A percentile compares a stretch with the other conserved stretches of the same genome.
These are phyloP conservation scores for Chlorophyllum brunneum DNA, from an alignment of 768 basidiomycete genomes.

Conservation along the genomic window DNA sequence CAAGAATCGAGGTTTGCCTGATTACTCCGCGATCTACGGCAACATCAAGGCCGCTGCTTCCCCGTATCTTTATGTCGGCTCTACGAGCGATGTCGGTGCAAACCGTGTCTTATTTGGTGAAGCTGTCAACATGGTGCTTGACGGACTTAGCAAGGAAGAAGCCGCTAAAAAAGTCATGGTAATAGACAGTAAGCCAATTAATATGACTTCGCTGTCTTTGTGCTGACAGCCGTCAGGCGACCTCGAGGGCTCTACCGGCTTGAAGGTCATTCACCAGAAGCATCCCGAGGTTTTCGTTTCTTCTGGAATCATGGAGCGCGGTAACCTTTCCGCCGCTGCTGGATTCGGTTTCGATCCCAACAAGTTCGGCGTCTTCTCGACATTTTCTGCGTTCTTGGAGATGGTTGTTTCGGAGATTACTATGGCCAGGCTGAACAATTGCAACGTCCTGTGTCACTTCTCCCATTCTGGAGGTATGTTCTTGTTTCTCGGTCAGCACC, in stretches of 20 bases:
- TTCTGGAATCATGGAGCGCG: slow-evolving; percentile 85
- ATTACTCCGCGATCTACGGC: slow-evolving; percentile 51
- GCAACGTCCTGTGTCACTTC: slow-evolving; percentile 86
- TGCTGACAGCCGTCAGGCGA: slow-evolving; percentile 45
- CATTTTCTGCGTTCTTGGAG: slow-evolving; percentile 90
- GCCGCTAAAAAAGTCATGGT: slow-evolving; percentile 79
- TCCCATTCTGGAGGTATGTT: slow-evolving; percentile 78
- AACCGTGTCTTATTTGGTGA: slow-evolving; percentile 85
- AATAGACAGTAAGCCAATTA: slow-evolving; percentile 61
- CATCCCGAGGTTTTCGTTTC: slow-evolving; percentile 85
- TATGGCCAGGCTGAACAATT: slow-evolving; percentile 89
- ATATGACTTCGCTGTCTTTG: not conserved
- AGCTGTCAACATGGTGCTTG: slow-evolving; percentile 76
- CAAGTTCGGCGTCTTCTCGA: slow-evolving; percentile 87
- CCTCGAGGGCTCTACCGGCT: slow-evolving; percentile 84
- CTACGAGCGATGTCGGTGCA: slow-evolving; percentile 70
- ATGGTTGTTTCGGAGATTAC: slow-evolving; percentile 88
- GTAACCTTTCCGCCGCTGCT: slow-evolving; percentile 80
- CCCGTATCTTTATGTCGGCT: slow-evolving; percentile 65
- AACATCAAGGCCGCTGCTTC: slow-evolving; percentile 56
- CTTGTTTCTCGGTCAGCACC: not conserved
- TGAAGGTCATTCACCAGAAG: slow-evolving; percentile 86
- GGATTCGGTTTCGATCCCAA: slow-evolving; percentile 82
- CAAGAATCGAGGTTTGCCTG: slow-evolving; percentile 52
- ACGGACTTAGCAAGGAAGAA: slow-evolving; percentile 71